Conservation (phyloP, 176 grass and related monocot genomes). For the Elymus sibiricus region DNA sequence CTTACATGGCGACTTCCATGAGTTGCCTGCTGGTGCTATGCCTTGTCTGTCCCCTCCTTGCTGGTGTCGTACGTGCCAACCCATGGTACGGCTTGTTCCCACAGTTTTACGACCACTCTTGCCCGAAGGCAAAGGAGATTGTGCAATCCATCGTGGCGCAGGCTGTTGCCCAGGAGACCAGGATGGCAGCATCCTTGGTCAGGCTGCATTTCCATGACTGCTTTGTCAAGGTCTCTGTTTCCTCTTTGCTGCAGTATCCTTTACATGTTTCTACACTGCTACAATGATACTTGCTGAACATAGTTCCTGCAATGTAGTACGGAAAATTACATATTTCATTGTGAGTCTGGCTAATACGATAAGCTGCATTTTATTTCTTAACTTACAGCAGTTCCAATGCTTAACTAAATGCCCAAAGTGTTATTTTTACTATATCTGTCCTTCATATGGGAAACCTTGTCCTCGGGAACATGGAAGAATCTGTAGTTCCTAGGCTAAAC, state of each 20-base stretch:
- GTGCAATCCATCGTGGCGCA: conserved; percentile 66
- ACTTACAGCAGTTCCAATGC: background rate
- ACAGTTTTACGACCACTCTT: conserved; percentile 73
- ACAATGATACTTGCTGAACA: background rate
- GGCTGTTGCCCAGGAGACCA: conserved; percentile 69
- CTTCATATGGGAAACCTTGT: conserved; percentile 1
- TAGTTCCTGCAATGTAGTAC: conserved; percentile 4
- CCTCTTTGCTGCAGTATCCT: background rate
- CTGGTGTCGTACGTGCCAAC: conserved; percentile 22
- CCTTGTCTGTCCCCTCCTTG: conserved; percentile 42
- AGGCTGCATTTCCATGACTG: conserved; percentile 65
- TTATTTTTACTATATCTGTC: background rate
- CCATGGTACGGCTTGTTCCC: conserved; percentile 60
- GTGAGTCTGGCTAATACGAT: background rate
- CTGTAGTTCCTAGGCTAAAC: background rate
- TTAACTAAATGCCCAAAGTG: background rate
- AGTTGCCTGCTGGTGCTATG: conserved; percentile 46
- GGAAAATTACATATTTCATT: background rate
- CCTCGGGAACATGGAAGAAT: conserved; percentile 14
- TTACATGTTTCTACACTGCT: conserved; percentile 1
- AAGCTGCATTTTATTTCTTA: background rate
- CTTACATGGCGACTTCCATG: conserved; percentile 48
- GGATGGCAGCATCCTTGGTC: conserved; percentile 86
- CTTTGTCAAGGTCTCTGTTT: conserved; percentile 51
- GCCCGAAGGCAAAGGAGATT: conserved; percentile 69